A percentile compares a stretch with the other conserved stretches of the same genome.
phyloP scores from a whole-genome alignment of 2,329 filamentous ascomycete genomes.

The Xylariaceae sp. region DNA sequence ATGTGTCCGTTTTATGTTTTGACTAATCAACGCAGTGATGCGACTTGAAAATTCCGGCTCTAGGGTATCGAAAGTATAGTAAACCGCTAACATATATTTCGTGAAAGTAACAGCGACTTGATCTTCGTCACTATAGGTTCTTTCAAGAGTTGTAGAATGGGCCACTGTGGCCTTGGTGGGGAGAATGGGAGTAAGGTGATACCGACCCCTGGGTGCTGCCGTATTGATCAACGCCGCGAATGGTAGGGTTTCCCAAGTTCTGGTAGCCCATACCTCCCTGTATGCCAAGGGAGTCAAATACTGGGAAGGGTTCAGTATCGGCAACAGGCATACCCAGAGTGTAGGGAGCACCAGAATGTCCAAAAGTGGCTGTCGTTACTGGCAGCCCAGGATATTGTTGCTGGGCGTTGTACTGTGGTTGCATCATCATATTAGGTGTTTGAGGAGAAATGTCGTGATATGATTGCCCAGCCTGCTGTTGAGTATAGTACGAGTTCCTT shows the following conservation, averaged over 20 bases:
- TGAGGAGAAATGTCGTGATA: conserved; percentile 27
- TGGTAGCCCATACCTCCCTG: conserved; percentile 46
- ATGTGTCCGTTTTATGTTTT: not conserved
- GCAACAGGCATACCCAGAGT: conserved; percentile 37
- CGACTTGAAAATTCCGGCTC: conserved; percentile 11
- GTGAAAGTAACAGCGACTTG: conserved; percentile 18
- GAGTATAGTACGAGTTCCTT: conserved; percentile 34
- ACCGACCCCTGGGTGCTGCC: conserved; percentile 49
- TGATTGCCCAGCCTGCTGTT: conserved; percentile 22
- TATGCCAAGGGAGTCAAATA: conserved; percentile 48
- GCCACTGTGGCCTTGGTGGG: conserved; percentile 45
- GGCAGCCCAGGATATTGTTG: conserved; percentile 42
- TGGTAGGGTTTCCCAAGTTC: conserved; percentile 40
- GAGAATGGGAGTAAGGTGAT: conserved; percentile 52
- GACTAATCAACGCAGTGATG: not conserved
- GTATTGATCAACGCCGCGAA: conserved; percentile 45
- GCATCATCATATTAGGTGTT: conserved; percentile 34
- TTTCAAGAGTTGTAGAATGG: conserved; percentile 44
- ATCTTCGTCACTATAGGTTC: not conserved
- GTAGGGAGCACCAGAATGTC: conserved; percentile 39
- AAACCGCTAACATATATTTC: conserved; percentile 26
- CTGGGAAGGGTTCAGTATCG: conserved; percentile 47
- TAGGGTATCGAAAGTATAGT: conserved; percentile 28
- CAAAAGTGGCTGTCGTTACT: conserved; percentile 37
- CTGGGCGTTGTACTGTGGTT: conserved; percentile 33